These are phyloP conservation scores for Vitis cinerea DNA, from an alignment of 164 flowering plant genomes.

Conservation along the genomic window DNA sequence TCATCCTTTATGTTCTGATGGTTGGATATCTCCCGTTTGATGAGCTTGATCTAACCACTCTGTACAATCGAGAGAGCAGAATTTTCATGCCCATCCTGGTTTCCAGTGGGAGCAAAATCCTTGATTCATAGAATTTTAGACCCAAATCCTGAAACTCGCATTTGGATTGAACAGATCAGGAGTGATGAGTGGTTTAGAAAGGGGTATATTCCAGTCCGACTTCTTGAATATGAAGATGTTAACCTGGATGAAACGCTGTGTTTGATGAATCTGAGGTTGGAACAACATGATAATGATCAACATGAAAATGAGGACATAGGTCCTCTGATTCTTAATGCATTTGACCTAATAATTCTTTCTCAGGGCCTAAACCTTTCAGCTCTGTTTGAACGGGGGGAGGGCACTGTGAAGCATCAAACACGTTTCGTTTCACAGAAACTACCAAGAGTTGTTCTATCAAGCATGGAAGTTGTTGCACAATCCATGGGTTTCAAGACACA, in stretches of 20 bases:
- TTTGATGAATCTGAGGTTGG: slow-evolving; percentile 91
- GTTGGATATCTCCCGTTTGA: slow-evolving; percentile 99
- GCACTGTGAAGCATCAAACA: slow-evolving; percentile 65
- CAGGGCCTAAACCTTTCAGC: slow-evolving; percentile 95
- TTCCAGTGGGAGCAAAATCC: slow-evolving; percentile 90
- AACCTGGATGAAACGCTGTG: slow-evolving; percentile 92
- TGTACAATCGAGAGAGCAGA: slow-evolving; percentile 83
- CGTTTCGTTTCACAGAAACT: slow-evolving; percentile 92
- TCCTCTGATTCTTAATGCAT: slow-evolving; percentile 85
- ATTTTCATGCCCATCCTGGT: slow-evolving; percentile 87
- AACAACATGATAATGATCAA: slow-evolving; percentile 39
- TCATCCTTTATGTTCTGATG: slow-evolving; percentile 91
- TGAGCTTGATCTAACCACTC: slow-evolving; percentile 86
- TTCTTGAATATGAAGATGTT: slow-evolving; percentile 79
- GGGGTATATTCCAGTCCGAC: slow-evolving; percentile 60
- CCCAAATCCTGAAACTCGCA: slow-evolving; percentile 89
- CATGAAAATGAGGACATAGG: slow-evolving; percentile 50
- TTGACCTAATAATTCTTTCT: slow-evolving; percentile 91
- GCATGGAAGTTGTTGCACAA: slow-evolving; percentile 98
- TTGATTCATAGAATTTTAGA: slow-evolving; percentile 81
- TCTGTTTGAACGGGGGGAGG: slow-evolving; percentile 86
- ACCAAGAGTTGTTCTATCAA: slow-evolving; percentile 82
- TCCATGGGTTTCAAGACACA: slow-evolving; percentile 99
- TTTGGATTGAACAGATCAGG: slow-evolving; percentile 70
- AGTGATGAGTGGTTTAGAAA: slow-evolving; percentile 86